These are phyloP conservation scores for Strobilomyces dryophilus DNA, from an alignment of 768 basidiomycete species.

Conservation along the genomic window DNA sequence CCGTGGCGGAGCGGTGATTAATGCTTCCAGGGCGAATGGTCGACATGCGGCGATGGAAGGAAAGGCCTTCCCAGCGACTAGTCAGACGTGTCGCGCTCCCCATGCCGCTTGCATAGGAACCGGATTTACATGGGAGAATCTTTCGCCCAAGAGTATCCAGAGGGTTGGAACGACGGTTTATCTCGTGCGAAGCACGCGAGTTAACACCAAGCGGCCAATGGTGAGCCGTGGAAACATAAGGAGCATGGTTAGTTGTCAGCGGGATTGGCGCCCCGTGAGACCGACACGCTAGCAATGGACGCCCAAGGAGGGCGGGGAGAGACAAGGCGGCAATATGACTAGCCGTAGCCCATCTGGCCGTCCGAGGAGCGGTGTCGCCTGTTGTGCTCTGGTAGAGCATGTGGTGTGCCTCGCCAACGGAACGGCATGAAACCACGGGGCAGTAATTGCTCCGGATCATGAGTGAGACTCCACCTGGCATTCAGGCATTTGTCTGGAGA, in stretches of 20 bases:
- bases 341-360: background rate
- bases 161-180: slow-evolving; percentile 5
- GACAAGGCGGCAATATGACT: slow-evolving; percentile 1
- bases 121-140: slow-evolving; percentile 30
- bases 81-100: background rate
- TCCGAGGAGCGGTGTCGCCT: background rate
- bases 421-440: slow-evolving; percentile 18
- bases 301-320: background rate
- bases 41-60: slow-evolving; percentile 22
- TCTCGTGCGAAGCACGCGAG: slow-evolving; percentile 21
- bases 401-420: background rate
- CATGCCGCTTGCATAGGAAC: slow-evolving; percentile 8
- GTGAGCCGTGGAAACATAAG: slow-evolving; percentile 11
- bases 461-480: background rate
- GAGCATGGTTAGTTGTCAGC: slow-evolving; percentile 16
- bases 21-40: slow-evolving; percentile 24
- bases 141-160: background rate
- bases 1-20: slow-evolving; percentile 30
- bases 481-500: background rate
- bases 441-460: background rate
- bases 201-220: slow-evolving; percentile 15
- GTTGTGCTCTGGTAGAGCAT: background rate
- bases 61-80: slow-evolving; percentile 15
- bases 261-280: slow-evolving; percentile 27
- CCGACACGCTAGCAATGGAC: slow-evolving; percentile 7